Base-by-base conservation (phyloP, 106 monocot species). In the Allium sativum region DNA sequence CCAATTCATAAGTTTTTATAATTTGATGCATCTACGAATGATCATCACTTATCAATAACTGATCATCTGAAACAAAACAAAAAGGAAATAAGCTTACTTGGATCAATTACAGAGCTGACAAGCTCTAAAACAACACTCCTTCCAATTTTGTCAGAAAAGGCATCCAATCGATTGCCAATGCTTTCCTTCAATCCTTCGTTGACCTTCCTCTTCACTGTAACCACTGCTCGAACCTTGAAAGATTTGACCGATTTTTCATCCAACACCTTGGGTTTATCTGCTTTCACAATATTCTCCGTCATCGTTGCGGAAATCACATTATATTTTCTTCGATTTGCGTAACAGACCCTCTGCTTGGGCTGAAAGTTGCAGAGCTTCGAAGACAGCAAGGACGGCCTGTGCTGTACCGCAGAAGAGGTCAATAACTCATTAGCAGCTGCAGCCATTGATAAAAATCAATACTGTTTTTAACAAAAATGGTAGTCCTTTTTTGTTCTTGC, bases 71-170 rank as follows among this genome's bases (percentile, higher is more conserved):
- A 31, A 41, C 48, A 12, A 51, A 11, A 12, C 10, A 68, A 12
- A 51, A 40, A n/a, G 6, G 46, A n/a, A 10, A 21, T 15, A 18
- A 5, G n/a, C 83, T 69, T 84, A 88, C 88, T 81, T 17, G 75
- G 84, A 62, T 84, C 80, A 56, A 78, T 76, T 46, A 78, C 77
- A 7, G 74, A 73, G 77, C 88, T 80, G 64, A 88, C 31, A 53
- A 88, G 84, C 67, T 88, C 78, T 44, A 88, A 22, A 8, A 68
- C 14, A n/a, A 88, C 65, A 53, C 51, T 88, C 18, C 75, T 56
- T 5, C 88, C 88, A 58, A 88, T 50, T n/a, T 67, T 72, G 19
- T 84, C 83, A 17, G 67, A 66, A 61, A 77, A 73, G 1, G 88
- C 80, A 47, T 84, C 88, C 22, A 88, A 44, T 12, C 81, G 72